Conservation (phyloP, 306 rosid species). For the Carpinus viminea region DNA sequence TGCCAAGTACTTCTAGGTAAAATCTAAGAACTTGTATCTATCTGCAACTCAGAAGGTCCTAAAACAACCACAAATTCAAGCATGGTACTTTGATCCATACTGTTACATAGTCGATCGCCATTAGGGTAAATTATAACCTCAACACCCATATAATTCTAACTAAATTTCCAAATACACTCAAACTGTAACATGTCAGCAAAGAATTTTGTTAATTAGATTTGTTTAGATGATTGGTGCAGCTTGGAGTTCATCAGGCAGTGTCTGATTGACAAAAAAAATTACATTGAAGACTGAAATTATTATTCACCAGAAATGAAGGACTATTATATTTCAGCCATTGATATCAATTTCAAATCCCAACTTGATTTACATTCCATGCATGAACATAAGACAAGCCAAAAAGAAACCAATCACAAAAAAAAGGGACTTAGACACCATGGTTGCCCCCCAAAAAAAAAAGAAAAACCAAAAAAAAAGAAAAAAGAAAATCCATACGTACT, state of each 20-base stretch:
- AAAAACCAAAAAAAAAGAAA: not conserved
- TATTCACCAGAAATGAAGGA: not conserved
- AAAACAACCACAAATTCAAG: constrained; percentile 2
- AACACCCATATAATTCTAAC: not conserved
- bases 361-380: not conserved
- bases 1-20: not conserved
- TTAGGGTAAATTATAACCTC: not conserved
- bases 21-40: not conserved
- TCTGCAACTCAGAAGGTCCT: not conserved
- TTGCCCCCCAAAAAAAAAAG: not conserved
- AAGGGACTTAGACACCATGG: too few species aligned
- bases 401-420: not conserved
- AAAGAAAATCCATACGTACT: not conserved
- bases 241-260: not conserved
- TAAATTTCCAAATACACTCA: not conserved
- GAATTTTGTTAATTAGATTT: not conserved
- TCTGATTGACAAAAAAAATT: not conserved
- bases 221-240: not conserved
- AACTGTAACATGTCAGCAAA: not conserved
- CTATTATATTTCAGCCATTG: not conserved
- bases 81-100: not conserved
- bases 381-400: not conserved
- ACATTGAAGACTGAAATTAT: not conserved
- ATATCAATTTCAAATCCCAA: not conserved
- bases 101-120: not conserved